Evolutionary conservation across 2,329 filamentous ascomycete genomes (phyloP), one percentile per base, ranked within the genome.

Genomic region (Fusarium mexicanum): DNA sequence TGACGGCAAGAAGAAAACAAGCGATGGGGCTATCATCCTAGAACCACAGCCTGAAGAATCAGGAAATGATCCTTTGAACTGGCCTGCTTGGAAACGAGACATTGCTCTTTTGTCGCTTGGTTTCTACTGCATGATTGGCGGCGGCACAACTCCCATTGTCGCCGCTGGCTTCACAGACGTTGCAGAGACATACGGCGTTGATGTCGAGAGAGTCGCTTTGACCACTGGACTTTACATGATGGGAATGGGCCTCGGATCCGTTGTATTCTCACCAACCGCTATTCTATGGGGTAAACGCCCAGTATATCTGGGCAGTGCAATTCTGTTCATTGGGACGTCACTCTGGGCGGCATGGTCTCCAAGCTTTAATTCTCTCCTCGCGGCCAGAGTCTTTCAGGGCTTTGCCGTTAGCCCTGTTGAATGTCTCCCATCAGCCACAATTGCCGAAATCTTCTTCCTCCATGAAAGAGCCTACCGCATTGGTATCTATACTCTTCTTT

Each of bases 151-250:
- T 0, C 93, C 96, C 0, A 86, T 98, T 37, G 87, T 98, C 24
- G 95, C 96, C 1, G 96, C 96, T 16, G 96, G 95, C 18, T 98
- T 98, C 85, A 91, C 91, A 38, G 86, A 97, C 48, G 93, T 98
- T 18, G 92, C 95, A 4, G 73, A 86, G 2, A 86, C 88, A 46
- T 89, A 93, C 79, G 70, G 88, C 68, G 89, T 98, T 29, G 86
- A 89, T 1, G 90, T 93, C 22, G 89, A 94, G 37, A 84, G 89
- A 59, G 94, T 98, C 8, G 92, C 96, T 6, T 86, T 97, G 65
- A 98, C 96, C 1, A 98, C 95, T 0, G 95, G 95, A 2, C 84
- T 98, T 20, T 98, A 94, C 84, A 98, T 98, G 95, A 88, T 98
- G 89, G 96, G 96, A 0, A 85, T 98, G 44, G 96, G 95, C 4